Conservation (phyloP, 2,329 filamentous ascomycete species). For the Talaromyces albobiverticillius region DNA sequence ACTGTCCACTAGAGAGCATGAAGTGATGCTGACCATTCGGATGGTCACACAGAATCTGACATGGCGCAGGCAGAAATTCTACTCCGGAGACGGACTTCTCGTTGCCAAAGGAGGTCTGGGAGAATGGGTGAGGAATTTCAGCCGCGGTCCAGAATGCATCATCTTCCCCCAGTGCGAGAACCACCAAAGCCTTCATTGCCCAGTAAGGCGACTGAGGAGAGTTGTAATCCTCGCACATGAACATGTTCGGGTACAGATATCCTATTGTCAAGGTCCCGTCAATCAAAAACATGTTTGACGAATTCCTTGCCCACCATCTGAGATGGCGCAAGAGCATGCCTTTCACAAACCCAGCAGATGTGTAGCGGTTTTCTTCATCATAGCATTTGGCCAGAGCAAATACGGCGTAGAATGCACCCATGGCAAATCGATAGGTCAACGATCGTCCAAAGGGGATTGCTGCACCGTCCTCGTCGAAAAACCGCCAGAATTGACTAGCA, state of each 20-base stretch:
- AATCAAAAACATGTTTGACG: conserved; percentile 9
- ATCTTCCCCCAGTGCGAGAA: neutral
- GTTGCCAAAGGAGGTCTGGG: neutral
- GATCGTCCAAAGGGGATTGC: conserved; percentile 12
- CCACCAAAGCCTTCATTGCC: conserved; percentile 6
- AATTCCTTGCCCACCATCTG: conserved; percentile 16
- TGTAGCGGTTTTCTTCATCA: conserved; percentile 3
- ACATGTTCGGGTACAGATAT: conserved; percentile 7
- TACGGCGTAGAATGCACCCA: conserved; percentile 18
- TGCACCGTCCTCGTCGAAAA: conserved; percentile 16
- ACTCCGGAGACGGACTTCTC: conserved; percentile 9
- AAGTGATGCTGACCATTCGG: conserved; percentile 18
- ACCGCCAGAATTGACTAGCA: conserved; percentile 17
- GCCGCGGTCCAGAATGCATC: conserved; percentile 12
- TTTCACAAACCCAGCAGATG: conserved; percentile 13
- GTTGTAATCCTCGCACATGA: conserved; percentile 16
- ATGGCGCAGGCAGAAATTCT: conserved; percentile 14
- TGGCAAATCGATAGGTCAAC: conserved; percentile 18
- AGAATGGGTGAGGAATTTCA: conserved; percentile 8
- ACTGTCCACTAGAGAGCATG: conserved; percentile 20
- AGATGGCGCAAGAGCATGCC: conserved; percentile 15
- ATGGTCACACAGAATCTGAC: too few species aligned
- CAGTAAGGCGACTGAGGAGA: conserved; percentile 19
- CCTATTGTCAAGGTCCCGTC: conserved; percentile 7
- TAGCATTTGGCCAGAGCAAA: conserved; percentile 15